Percentiles rank a stretch among this genome's conserved stretches.
Conservation (phyloP, 225 moss, liverwort and hornwort genomes). For the Ulota crispa region DNA sequence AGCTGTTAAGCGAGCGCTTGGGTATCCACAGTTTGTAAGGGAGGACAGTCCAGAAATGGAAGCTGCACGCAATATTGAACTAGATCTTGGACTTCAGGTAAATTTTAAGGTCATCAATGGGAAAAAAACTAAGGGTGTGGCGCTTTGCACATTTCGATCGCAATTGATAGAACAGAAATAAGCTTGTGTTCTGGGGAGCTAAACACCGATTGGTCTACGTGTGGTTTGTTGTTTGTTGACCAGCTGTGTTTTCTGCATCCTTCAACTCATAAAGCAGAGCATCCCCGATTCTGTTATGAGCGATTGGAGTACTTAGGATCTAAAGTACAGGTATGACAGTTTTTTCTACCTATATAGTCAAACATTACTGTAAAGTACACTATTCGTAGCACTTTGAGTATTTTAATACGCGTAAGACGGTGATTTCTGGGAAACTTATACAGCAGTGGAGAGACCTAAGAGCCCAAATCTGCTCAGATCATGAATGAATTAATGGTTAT, state of each 20-base stretch:
- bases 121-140: not conserved
- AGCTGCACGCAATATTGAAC: slow-evolving; percentile 75
- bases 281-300: slow-evolving; percentile 92
- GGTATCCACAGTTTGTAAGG: slow-evolving; percentile 63
- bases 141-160: slow-evolving; percentile 5
- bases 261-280: slow-evolving; percentile 70
- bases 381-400: not conserved
- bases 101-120: not conserved
- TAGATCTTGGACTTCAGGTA: slow-evolving; percentile 98
- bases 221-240: slow-evolving; percentile 23
- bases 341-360: not conserved
- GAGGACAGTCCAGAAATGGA: slow-evolving; percentile 55
- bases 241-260: slow-evolving; percentile 97
- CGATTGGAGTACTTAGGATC: slow-evolving; percentile 88
- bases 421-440: not conserved
- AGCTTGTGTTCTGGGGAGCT: not conserved
- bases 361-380: not conserved
- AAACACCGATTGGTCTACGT: not conserved
- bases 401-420: not conserved
- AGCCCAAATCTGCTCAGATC: not conserved
- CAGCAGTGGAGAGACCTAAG: not conserved
- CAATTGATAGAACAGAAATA: slow-evolving; percentile 8
- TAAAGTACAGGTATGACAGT: slow-evolving; percentile 70
- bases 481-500: not conserved
- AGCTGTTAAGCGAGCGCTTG: slow-evolving; percentile 49